Evolutionary conservation across 768 basidiomycete genomes (phyloP).

Genomic region (Stropharia rugosoannulata): DNA sequence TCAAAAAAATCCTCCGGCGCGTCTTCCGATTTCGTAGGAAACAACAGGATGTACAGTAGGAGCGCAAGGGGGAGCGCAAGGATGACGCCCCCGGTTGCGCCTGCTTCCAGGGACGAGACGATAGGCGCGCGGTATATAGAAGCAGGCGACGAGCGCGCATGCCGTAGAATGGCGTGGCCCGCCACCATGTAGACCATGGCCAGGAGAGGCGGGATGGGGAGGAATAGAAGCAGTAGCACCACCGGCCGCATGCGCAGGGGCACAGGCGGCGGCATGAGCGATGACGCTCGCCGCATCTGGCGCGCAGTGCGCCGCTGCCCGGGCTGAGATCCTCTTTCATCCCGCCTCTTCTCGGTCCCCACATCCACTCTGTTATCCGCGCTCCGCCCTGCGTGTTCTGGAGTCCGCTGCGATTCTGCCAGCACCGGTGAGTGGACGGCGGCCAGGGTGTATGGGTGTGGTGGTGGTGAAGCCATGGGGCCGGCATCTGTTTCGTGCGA

Average conservation of each 20-base stretch:
- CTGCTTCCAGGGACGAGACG: slow-evolving; percentile 29
- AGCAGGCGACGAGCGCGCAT: slow-evolving; percentile 12
- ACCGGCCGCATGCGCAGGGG: slow-evolving; percentile 15
- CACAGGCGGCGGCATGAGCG: slow-evolving; percentile 7
- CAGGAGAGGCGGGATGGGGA: slow-evolving; percentile 32
- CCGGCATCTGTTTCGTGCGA: slow-evolving; percentile 13
- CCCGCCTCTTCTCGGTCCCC: slow-evolving; percentile 12
- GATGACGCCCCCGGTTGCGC: slow-evolving; percentile 32
- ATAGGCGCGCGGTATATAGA: slow-evolving; percentile 22
- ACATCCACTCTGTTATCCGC: slow-evolving; percentile 3
- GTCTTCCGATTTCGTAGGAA: slow-evolving; percentile 14
- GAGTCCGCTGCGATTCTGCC: not conserved
- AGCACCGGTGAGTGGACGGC: slow-evolving; percentile 14
- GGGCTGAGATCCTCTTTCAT: not conserved
- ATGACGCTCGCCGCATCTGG: slow-evolving; percentile 1
- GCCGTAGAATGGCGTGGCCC: slow-evolving; percentile 31
- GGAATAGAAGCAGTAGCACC: slow-evolving; percentile 24
- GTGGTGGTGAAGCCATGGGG: slow-evolving; percentile 15
- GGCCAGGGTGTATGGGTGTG: slow-evolving; percentile 23
- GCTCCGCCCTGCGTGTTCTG: not conserved
- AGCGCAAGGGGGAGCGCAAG: slow-evolving; percentile 32
- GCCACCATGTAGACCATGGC: slow-evolving; percentile 27
- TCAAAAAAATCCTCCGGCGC: slow-evolving; percentile 34
- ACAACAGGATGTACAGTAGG: slow-evolving; percentile 27
- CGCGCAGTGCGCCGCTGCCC: not conserved